Evolutionary conservation across 768 basidiomycete genomes (phyloP).

Genomic region (Termitomyces sp.): DNA sequence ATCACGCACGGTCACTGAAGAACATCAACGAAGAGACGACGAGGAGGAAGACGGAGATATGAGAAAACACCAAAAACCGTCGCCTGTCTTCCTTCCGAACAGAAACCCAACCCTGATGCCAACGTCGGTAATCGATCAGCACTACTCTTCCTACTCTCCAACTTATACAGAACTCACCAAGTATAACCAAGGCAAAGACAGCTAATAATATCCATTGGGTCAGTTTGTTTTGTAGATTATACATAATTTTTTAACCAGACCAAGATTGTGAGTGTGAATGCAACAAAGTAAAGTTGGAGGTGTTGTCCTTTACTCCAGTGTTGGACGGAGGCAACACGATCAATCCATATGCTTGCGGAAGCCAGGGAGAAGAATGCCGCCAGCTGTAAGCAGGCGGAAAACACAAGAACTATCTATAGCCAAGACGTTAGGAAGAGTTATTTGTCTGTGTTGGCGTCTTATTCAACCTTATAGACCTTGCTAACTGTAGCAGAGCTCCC

Average conservation of each 20-base stretch:
- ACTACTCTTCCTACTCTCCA: not conserved
- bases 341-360: conserved; percentile 43
- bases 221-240: not conserved
- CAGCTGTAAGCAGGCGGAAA: conserved; percentile 45
- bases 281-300: conserved; percentile 32
- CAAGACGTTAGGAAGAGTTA: not conserved
- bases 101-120: conserved; percentile 42
- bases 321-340: conserved; percentile 26
- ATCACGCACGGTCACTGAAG: conserved; percentile 31
- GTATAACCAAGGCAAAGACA: conserved; percentile 41
- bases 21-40: conserved; percentile 38
- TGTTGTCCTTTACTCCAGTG: conserved; percentile 26
- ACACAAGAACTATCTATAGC: conserved; percentile 40
- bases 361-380: conserved; percentile 45
- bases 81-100: conserved; percentile 38
- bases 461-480: conserved; percentile 41
- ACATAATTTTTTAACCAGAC: conserved; percentile 24
- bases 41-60: conserved; percentile 32
- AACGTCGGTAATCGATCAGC: not conserved
- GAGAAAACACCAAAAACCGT: conserved; percentile 33
- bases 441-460: not conserved
- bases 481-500: conserved; percentile 40
- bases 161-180: conserved; percentile 26
- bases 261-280: conserved; percentile 32
- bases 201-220: conserved; percentile 19